A percentile compares a stretch with the other conserved stretches of the same genome.
Conservation (phyloP, 352 stramenopile species). For the Globisporangium polare region DNA sequence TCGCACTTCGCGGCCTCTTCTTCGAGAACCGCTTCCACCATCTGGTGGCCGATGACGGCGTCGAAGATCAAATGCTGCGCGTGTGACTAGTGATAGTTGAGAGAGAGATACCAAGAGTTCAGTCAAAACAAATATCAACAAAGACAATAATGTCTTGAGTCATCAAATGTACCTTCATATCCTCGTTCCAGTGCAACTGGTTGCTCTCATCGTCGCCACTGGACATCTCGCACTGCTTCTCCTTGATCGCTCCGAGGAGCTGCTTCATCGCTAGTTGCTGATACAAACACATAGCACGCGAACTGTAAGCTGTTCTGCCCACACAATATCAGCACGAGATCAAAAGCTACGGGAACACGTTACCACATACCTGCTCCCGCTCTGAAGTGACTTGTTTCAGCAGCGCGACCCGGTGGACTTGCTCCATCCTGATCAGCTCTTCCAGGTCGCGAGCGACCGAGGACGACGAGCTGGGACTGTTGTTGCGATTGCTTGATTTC, state of each 20-base stretch:
- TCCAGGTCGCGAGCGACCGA: constrained; percentile 43
- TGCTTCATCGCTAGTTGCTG: constrained; percentile 53
- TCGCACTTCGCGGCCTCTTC: constrained; percentile 42
- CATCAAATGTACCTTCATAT: constrained; percentile 19
- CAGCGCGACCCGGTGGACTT: constrained; percentile 42
- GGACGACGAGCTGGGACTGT: not conserved
- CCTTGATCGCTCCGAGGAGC: constrained; percentile 26
- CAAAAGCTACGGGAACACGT: not conserved
- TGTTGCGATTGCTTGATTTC: not conserved
- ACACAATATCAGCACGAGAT: not conserved
- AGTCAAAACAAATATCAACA: not conserved
- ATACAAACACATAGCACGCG: not conserved
- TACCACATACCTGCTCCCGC: constrained; percentile 41
- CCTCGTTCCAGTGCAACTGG: constrained; percentile 20
- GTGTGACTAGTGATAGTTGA: constrained; percentile 16
- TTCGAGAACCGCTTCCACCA: constrained; percentile 56
- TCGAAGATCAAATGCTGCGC: constrained; percentile 61
- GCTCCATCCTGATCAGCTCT: constrained; percentile 44
- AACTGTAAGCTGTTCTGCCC: not conserved
- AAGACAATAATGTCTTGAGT: not conserved
- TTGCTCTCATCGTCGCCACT: constrained; percentile 12
- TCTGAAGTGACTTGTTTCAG: constrained; percentile 55
- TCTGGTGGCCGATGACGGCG: constrained; percentile 62
- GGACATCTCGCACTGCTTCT: not conserved
- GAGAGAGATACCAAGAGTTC: not conserved